Evolutionary conservation across 208 protist genomes (phyloP).

Genomic region (Chromosphaera perkinsii): DNA sequence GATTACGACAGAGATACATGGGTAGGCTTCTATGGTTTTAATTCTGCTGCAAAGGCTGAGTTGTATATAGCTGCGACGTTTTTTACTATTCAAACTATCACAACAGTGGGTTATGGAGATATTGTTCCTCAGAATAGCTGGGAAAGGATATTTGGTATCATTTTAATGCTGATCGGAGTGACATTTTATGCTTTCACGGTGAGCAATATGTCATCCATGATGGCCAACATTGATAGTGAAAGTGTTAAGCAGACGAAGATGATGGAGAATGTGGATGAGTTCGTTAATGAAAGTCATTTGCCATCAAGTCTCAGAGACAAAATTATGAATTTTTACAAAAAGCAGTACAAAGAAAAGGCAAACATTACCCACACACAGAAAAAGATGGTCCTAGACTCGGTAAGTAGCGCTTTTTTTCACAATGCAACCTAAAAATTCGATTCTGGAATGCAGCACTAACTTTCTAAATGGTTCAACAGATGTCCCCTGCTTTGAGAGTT

Average conservation of each 20-base stretch:
- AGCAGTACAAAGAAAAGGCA: too few species aligned
- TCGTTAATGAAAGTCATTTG: not conserved
- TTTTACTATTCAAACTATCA: slow-evolving; percentile 3
- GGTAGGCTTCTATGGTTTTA: not conserved
- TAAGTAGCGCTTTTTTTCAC: too few species aligned
- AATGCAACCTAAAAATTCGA: too few species aligned
- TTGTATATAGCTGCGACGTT: not conserved
- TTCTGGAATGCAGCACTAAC: too few species aligned
- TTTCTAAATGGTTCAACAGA: too few species aligned
- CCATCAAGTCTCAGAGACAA: too few species aligned
- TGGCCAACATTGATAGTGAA: slow-evolving; percentile 5
- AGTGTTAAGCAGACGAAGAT: not conserved
- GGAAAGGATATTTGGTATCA: slow-evolving; percentile 1
- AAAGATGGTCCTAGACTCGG: too few species aligned
- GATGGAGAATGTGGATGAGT: slow-evolving; percentile 7
- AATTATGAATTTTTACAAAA: too few species aligned
- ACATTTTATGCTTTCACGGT: slow-evolving; percentile 3
- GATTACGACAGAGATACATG: slow-evolving; percentile 10
- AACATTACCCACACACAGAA: too few species aligned
- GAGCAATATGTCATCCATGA: not conserved
- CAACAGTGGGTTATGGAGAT: slow-evolving; percentile 14
- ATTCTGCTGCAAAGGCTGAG: not conserved
- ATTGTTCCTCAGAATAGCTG: not conserved
- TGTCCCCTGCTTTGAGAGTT: too few species aligned
- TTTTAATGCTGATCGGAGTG: slow-evolving; percentile 2